A percentile compares a stretch with the other conserved stretches of the same genome.
These are phyloP conservation scores for Leccinum obscurum DNA, from an alignment of 768 basidiomycete species.

Conservation along the genomic window DNA sequence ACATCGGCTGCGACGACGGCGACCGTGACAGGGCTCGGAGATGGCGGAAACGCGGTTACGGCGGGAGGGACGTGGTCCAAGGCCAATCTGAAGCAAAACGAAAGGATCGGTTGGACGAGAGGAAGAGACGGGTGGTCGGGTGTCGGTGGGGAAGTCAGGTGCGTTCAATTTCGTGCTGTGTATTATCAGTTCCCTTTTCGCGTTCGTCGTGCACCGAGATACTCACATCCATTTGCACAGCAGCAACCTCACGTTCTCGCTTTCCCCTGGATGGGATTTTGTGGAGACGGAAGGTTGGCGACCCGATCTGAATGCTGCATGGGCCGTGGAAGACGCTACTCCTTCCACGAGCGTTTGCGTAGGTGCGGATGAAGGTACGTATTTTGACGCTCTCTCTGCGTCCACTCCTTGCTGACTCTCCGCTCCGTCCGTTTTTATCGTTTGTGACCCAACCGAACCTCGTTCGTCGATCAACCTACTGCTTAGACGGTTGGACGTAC, in stretches of 20 bases:
- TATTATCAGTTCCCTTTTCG: neutral
- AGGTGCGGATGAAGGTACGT: conserved; percentile 41
- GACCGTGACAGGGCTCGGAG: neutral
- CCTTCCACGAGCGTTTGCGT: conserved; percentile 8
- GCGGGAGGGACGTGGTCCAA: conserved; percentile 17
- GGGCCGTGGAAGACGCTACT: conserved; percentile 38
- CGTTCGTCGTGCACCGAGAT: neutral
- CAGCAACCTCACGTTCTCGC: conserved; percentile 79
- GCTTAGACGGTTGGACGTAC: conserved; percentile 72
- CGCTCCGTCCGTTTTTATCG: neutral
- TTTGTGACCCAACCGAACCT: neutral
- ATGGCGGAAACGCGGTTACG: neutral
- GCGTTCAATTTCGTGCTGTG: conserved; percentile 12
- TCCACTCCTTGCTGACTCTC: neutral
- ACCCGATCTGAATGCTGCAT: conserved; percentile 57
- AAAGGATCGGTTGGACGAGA: conserved; percentile 15
- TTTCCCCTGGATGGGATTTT: conserved; percentile 74
- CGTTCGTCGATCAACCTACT: neutral
- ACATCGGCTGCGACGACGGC: neutral
- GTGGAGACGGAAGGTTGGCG: conserved; percentile 80
- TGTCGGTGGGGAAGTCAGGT: conserved; percentile 12
- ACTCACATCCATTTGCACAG: conserved; percentile 35
- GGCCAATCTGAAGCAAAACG: conserved; percentile 9
- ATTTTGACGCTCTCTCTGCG: neutral
- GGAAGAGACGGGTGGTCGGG: conserved; percentile 17